Base-by-base conservation (phyloP, 1,139 yeast species). In the Saccharomycopsis hybrid region DNA sequence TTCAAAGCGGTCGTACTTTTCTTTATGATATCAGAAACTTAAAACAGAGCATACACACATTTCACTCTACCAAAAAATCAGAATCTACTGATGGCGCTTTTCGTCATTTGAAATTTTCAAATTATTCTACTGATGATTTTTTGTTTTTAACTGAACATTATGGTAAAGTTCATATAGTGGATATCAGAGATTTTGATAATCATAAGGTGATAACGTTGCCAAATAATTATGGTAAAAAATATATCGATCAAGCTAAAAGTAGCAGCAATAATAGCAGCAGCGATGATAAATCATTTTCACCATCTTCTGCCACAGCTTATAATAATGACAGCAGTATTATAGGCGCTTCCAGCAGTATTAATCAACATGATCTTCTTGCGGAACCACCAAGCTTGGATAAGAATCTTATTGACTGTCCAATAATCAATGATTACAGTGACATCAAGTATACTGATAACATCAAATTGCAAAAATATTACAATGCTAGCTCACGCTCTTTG, bases 161-260 rank as follows among this genome's bases (percentile, higher is more conserved):
- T 53, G 95, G 95, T 0, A 70, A 96, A 50, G 86, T 89, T 2
- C 97, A 89, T 66, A 70, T 88, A 48, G 71, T 89, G 29, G 96
- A 89, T 63, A 73, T 88, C 43, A 74, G 96, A 53, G 78, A 82
- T 59, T 76, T 80, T 59, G 70, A 73, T 55, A 79, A 82, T 58
- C 95, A 86, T 60, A 95, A 86, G 62, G 88, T 89, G 36, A 72
- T 88, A 25, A 73, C 83, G 54, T 61, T 78, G 5, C 83, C 84
- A 1, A 65, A 65, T 44, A 62, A 63, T 47, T 41, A 58, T 24
- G 13, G 39, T n/a, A 36, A n/a, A 36, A 36, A 36, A 24, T 36
- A 8, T 13, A 5, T 11, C 18, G 39, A 36, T 24, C 18, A 18
- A 18, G 18, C 18, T 18, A 18, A 18, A 18, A 18, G 18, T 18